Conservation (phyloP, 148 eudicot genomes). For the Camellia lanceoleosa region DNA sequence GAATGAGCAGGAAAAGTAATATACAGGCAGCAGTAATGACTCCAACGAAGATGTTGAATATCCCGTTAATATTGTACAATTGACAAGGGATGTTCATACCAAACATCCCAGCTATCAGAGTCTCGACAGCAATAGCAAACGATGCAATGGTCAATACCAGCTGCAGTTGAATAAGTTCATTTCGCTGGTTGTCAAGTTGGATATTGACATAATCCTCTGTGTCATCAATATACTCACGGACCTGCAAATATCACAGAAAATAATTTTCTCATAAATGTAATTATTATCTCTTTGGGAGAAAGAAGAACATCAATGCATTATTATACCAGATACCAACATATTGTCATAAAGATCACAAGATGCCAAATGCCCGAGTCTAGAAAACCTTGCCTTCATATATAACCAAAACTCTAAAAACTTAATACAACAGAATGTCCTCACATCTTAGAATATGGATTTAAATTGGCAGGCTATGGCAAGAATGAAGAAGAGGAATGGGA, state of each 20-base stretch:
- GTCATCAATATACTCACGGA: slow-evolving; percentile 93
- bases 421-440: not conserved
- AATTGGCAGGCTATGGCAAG: not conserved
- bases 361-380: not conserved
- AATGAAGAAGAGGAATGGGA: slow-evolving; percentile 1
- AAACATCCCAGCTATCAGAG: slow-evolving; percentile 60
- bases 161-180: slow-evolving; percentile 90
- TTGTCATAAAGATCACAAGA: not conserved
- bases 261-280: no score
- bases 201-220: slow-evolving; percentile 97
- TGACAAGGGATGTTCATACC: slow-evolving; percentile 82
- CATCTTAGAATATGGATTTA: not conserved
- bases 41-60: slow-evolving; percentile 38
- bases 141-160: slow-evolving; percentile 74
- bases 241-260: slow-evolving; percentile 36
- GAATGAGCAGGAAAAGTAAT: slow-evolving; percentile 58
- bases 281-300: no score
- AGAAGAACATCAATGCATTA: not conserved
- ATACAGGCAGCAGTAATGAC: slow-evolving; percentile 40
- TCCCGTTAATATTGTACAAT: slow-evolving; percentile 31
- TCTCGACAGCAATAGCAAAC: slow-evolving; percentile 69
- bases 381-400: not conserved
- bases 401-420: not conserved
- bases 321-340: not conserved
- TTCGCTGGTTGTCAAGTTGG: slow-evolving; percentile 94